Evolutionary conservation across 2,329 filamentous ascomycete genomes (phyloP).

Genomic region (Fusarium sp.): DNA sequence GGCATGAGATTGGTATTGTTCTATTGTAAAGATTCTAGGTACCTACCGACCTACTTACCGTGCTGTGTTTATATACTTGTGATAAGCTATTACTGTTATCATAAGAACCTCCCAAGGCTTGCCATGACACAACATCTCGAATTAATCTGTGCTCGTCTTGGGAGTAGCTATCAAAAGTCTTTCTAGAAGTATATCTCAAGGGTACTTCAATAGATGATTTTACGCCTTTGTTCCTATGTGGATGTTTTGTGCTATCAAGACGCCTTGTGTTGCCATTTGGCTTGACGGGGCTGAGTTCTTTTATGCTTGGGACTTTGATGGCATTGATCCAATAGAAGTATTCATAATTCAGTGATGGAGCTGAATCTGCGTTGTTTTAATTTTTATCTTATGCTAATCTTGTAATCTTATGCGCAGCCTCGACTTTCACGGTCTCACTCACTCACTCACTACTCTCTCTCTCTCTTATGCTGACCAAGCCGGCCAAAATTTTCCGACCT

Average conservation of each 20-base stretch:
- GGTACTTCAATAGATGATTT: background rate
- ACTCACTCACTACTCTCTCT: background rate
- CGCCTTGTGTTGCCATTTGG: background rate
- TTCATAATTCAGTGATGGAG: background rate
- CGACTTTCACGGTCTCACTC: background rate
- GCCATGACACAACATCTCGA: background rate
- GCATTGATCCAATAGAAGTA: background rate
- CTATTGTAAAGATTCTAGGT: background rate
- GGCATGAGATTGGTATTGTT: background rate
- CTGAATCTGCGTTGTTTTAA: background rate
- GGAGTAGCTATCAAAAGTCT: background rate
- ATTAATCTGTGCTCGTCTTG: background rate
- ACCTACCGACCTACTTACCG: too few species aligned
- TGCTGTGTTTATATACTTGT: background rate
- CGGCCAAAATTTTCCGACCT: constrained; percentile 41
- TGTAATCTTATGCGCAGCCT: background rate
- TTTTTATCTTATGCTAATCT: background rate
- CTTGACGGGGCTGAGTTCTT: background rate
- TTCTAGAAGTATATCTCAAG: background rate
- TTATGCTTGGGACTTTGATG: background rate
- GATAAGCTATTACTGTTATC: background rate
- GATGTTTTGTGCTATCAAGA: background rate
- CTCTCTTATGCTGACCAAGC: constrained; percentile 39
- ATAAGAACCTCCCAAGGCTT: background rate
- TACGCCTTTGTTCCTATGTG: background rate